These are phyloP conservation scores for Apiospora rasikravindrae DNA, from an alignment of 2,329 filamentous ascomycete genomes.

Conservation along the genomic window DNA sequence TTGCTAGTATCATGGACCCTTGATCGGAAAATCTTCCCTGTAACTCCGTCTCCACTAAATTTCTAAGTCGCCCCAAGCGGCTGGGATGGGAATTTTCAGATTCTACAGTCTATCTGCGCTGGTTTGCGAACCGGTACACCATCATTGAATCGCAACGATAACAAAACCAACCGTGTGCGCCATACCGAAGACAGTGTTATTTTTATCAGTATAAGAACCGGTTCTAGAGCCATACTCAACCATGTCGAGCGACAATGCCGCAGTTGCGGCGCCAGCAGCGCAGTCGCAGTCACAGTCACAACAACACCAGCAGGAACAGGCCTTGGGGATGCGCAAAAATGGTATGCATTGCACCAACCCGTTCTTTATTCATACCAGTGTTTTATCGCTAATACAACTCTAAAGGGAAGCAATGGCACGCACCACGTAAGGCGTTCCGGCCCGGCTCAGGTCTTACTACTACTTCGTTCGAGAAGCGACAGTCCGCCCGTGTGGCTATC, in stretches of 20 bases:
- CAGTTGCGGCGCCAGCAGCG: slow-evolving; percentile 17
- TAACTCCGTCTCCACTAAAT: slow-evolving; percentile 4
- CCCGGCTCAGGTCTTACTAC: slow-evolving; percentile 70
- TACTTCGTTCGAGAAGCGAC: slow-evolving; percentile 78
- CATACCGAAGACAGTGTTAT: neutral
- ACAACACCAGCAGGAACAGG: slow-evolving; percentile 13
- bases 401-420: slow-evolving; percentile 94
- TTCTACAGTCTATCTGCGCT: neutral
- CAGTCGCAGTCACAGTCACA: neutral
- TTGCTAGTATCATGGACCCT: neutral
- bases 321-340: slow-evolving; percentile 14
- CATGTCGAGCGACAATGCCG: neutral
- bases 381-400: slow-evolving; percentile 43
- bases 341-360: neutral
- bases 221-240: neutral
- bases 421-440: slow-evolving; percentile 81
- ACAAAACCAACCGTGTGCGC: neutral
- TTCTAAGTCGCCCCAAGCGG: neutral
- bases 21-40: slow-evolving; percentile 7
- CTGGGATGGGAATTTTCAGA: slow-evolving; percentile 15
- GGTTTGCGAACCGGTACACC: neutral
- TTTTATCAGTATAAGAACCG: neutral
- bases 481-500: slow-evolving; percentile 70
- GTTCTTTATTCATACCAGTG: no score
- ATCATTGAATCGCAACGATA: neutral